Conservation (phyloP, 202 grass and related monocot genomes). For the Schoenoplectus triqueter region DNA sequence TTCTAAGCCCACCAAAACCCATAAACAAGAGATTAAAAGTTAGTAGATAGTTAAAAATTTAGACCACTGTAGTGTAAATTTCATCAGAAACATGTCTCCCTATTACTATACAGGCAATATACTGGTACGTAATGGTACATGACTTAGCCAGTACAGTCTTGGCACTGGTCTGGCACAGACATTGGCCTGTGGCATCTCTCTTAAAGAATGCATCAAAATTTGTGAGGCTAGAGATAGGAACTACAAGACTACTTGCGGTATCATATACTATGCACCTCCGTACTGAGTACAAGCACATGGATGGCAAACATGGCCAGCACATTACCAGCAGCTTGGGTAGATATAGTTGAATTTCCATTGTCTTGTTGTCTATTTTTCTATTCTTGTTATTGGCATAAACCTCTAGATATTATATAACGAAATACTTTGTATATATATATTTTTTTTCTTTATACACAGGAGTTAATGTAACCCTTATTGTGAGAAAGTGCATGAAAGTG, state of each 20-base stretch:
- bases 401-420: conserved; percentile 1
- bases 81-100: not conserved
- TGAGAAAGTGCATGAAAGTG: conserved; percentile 35
- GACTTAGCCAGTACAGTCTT: not conserved
- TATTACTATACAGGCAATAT: not conserved
- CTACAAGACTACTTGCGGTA: not conserved
- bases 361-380: conserved; percentile 10
- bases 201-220: not conserved
- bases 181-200: not conserved
- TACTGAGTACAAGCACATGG: not conserved
- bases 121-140: not conserved
- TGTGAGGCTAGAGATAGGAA: not conserved
- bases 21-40: not conserved
- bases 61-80: not conserved
- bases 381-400: conserved; percentile 4
- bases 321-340: conserved; percentile 2
- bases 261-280: not conserved
- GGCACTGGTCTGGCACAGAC: not conserved
- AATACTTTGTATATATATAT: conserved; percentile 1
- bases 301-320: not conserved
- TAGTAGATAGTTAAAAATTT: not conserved
- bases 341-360: not conserved
- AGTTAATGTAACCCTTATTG: conserved; percentile 27
- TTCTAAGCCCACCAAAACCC: not conserved
- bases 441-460: conserved; percentile 7